phyloP scores from a whole-genome alignment of 139 green algal species.

The Helicosporidium sp. region DNA sequence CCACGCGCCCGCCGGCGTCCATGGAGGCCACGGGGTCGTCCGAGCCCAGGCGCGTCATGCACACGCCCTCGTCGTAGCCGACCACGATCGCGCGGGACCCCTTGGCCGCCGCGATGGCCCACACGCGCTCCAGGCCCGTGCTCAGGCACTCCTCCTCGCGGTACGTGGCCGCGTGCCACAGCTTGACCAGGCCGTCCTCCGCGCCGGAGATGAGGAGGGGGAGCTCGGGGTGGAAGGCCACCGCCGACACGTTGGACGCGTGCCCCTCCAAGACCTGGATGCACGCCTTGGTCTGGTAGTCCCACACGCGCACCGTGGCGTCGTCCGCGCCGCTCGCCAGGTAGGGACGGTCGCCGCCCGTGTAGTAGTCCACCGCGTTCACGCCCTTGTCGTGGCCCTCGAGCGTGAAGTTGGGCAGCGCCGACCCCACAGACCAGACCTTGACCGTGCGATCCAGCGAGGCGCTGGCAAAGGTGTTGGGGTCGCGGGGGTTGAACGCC shows the following conservation, averaged over 20 bases:
- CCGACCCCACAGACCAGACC: conserved; percentile 82
- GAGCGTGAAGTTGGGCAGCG: conserved; percentile 90
- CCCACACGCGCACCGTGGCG: conserved; percentile 70
- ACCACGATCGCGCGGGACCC: conserved; percentile 53
- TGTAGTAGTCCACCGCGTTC: conserved; percentile 96
- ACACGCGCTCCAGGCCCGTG: conserved; percentile 93
- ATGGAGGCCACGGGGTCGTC: conserved; percentile 97
- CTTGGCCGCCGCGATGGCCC: conserved; percentile 64
- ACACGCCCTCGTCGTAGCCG: conserved; percentile 79
- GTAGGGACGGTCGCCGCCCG: conserved; percentile 81
- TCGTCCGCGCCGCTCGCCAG: conserved; percentile 91
- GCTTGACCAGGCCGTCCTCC: conserved; percentile 85
- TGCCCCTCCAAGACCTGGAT: conserved; percentile 87
- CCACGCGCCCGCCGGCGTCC: conserved; percentile 88
- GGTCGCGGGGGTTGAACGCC: conserved; percentile 97
- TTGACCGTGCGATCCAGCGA: conserved; percentile 94
- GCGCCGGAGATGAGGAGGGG: conserved; percentile 83
- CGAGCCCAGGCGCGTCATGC: conserved; percentile 79
- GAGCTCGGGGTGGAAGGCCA: conserved; percentile 94
- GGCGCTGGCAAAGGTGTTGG: conserved; percentile 93
- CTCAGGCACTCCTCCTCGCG: conserved; percentile 76
- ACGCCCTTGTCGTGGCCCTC: conserved; percentile 97
- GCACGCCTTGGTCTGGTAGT: conserved; percentile 98
- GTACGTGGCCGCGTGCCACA: conserved; percentile 97
- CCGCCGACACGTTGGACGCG: conserved; percentile 75